A percentile compares a stretch with the other conserved stretches of the same genome.
Evolutionary conservation across 306 rosid species (phyloP).

Genomic region (Lathyrus sativus): DNA sequence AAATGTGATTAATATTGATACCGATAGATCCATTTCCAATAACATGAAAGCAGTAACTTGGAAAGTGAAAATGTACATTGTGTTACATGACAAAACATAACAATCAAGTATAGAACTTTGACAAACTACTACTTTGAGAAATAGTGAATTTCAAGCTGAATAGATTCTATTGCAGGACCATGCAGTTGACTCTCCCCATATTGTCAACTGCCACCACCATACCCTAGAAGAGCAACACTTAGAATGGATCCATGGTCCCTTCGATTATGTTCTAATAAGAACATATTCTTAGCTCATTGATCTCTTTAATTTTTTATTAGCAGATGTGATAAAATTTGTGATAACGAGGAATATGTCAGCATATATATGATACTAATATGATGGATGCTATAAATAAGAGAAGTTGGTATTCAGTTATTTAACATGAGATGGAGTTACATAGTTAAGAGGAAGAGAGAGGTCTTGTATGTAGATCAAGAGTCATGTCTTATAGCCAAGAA

Average conservation of each 20-base stretch:
- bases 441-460: constrained; percentile 45
- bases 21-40: too few relatives aligned
- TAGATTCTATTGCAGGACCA: too few relatives aligned
- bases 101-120: too few relatives aligned
- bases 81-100: too few relatives aligned
- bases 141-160: background rate
- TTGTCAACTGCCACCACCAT: constrained; percentile 12
- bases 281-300: constrained; percentile 41
- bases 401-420: background rate
- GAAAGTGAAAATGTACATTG: too few relatives aligned
- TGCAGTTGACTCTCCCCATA: too few relatives aligned
- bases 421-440: background rate
- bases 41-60: too few relatives aligned
- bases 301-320: background rate
- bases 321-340: background rate
- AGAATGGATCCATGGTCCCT: constrained; percentile 31
- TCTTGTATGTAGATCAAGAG: constrained; percentile 67
- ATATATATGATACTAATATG: background rate
- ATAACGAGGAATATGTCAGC: constrained; percentile 18
- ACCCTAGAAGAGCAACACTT: constrained; percentile 3
- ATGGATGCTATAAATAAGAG: constrained; percentile 28
- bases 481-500: constrained; percentile 67
- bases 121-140: too few relatives aligned
- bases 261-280: constrained; percentile 6
- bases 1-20: too few relatives aligned